Base-by-base conservation (phyloP, 805 yeast genomes). In the Lachancea dasiensis region DNA sequence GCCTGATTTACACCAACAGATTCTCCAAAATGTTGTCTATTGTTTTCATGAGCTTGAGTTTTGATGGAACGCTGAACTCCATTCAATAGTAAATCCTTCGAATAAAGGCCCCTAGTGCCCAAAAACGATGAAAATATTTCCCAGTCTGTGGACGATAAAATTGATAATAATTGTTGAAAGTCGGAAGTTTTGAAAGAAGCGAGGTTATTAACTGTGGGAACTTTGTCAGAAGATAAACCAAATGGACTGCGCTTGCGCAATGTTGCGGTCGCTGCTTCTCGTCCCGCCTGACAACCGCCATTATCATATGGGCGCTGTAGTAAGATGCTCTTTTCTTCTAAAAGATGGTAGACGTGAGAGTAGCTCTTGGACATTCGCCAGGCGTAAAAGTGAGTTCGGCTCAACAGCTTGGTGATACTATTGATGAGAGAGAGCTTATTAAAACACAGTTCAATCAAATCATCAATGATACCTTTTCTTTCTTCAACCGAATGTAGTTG, bases 341-440 rank as follows among this genome's bases (percentile, higher is more conserved):
- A 40, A 4, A 70, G 36, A 17, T 57, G 61, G 9, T 69, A 45
- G 15, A 77, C 48, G 31, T 63, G 68, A 5, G 55, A 55, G 36
- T 72, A 74, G 0, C 75, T 72, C 44, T 75, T 77, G 16, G 70
- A 61, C 27, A 75, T 61, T 54, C 79, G 68, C 86, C 86, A 79
- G 0, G 83, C 77, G 51, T 75, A 76, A 49, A 75, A 79, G 49
- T 77, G 76, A 29, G 70, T 60, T n/a, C 68, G 65, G 31, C 79
- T 70, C 39, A 79, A 56, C 23, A 64, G 55, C 14, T 70, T 62
- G 36, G 65, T 54, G 10, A 68, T 61, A 19, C 58, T 54, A 4
- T 62, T 46, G 21, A 63, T 52, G 18, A 46, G 44, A 28, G 56
- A 58, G 35, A 58, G 49, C 24, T 58, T 64, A n/a, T 46, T 51